A percentile compares a stretch with the other conserved stretches of the same genome.
These are phyloP conservation scores for Aquilaria yunnanensis DNA, from an alignment of 345 rosid species.

Conservation along the genomic window DNA sequence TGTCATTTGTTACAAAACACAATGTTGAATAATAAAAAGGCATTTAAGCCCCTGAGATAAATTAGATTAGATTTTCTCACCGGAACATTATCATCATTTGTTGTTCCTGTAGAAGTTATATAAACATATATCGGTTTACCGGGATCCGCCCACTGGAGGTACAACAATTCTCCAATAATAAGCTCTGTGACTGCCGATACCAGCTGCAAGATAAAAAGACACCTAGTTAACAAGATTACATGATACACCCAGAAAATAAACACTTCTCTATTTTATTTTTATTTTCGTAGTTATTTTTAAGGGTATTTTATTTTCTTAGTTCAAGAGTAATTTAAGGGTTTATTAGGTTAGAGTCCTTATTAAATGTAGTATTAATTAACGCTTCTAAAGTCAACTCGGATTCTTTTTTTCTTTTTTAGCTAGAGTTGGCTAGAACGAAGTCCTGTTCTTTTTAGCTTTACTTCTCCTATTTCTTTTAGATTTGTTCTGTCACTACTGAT, in stretches of 20 bases:
- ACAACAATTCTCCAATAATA: conserved; percentile 68
- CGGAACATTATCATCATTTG: conserved; percentile 86
- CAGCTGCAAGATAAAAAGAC: conserved; percentile 41
- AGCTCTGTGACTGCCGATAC: conserved; percentile 89
- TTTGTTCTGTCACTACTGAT: no score
- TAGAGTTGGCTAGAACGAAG: no score
- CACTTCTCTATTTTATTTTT: background rate
- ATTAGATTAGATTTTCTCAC: conserved; percentile 30
- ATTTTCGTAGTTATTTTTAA: no score
- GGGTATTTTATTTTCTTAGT: no score
- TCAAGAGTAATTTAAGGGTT: no score
- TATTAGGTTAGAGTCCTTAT: no score
- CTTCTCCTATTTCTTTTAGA: no score
- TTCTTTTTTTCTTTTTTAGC: background rate
- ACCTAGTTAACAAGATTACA: conserved; percentile 12
- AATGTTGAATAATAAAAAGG: background rate
- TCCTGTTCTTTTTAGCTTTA: no score
- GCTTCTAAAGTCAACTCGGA: background rate
- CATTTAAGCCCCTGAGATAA: background rate
- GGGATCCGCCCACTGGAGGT: conserved; percentile 75
- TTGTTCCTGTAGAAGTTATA: conserved; percentile 86
- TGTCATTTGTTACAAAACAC: background rate
- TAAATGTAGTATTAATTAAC: no score
- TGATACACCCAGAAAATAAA: conserved; percentile 2
- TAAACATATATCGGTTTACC: conserved; percentile 68